Base-by-base conservation (phyloP, 352 stramenopile genomes). In the Paralagenidium karlingii region DNA sequence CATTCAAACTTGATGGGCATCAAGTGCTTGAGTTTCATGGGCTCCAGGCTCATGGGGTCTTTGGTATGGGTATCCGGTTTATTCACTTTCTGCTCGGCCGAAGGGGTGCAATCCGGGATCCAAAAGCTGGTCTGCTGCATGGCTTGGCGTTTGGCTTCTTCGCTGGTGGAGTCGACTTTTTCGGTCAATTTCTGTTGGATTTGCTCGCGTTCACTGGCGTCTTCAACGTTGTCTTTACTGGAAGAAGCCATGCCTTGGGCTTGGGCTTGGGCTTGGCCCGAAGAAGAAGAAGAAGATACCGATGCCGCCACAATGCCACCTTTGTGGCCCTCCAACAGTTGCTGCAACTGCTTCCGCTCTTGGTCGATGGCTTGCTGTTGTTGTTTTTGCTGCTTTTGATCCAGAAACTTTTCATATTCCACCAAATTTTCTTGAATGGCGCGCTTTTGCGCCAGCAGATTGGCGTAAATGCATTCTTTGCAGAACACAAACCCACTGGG, bases 381-480 rank as follows among this genome's bases (percentile, higher is more conserved):
- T 15, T 51, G 41, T 13, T 68, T 55, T 5, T 68, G 63, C 26
- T 56, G 43, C 41, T 80, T 47, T 9, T 53, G 47, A 31, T 84
- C 75, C 30, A 67, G 46, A 33, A 69, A 83, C 6, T 52, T 53
- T 40, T 86, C 71, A 56, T 86, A 91, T 15, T 51, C 54, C 7
- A 60, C 49, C 18, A 68, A 13, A 22, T 76, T 73, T 22, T 86
- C 68, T 38, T 88, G 74, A 51, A 87, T 87, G 16, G 71, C 46
- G 38, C 74, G 75, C 51, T 91, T 91, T 43, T 91, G 78, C 8
- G 71, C 59, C 24, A 91, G 57, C 19, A 91, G 51, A 49, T 91
- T 91, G 22, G 69, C 56, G 62, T 91, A 91, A 46, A 91, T 89
- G 51, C 78, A 91, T 52, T 87, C 78, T 41, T 89, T 88, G 58